Base-by-base conservation (phyloP, 768 basidiomycete species). In the Xanthoconium stramineum region DNA sequence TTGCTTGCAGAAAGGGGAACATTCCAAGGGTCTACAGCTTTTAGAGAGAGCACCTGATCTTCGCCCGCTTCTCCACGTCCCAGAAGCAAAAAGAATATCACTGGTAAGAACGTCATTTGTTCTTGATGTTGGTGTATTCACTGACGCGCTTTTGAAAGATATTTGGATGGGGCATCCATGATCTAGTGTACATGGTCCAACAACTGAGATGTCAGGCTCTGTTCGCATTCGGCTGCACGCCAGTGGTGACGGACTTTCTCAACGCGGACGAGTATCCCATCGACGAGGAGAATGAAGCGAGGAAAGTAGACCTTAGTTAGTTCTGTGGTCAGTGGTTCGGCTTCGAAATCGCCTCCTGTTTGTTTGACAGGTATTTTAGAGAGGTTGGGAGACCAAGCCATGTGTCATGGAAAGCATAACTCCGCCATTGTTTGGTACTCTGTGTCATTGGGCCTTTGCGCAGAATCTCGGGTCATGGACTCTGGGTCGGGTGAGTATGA, bases 361-460 rank as follows among this genome's bases (percentile, higher is more conserved):
- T 33, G 30, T 20, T 42, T 40, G 47, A 42, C 12, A 20, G 8
- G 6, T 14, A 4, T 15, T 38, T 37, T 30, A 64, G 63, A 64
- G 37, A 32, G 5, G 13, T 57, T 64, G 2, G 63, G 63, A 4
- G 58, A 60, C 28, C 38, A 57, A 17, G 50, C 61, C 8, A 44
- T 37, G 47, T 1, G 38, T 12, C 33, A 24, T 3, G 11, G 14
- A 4, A 53, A 9, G 7, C 42, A 48, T 36, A 52, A 48, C 9
- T 49, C 53, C 13, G 61, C 61, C 9, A 45, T 55, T 20, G 35
- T 32, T 5, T 64, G 58, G 58, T 64, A 64, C 43, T 40, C 61
- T 10, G 51, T 52, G 46, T 45, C 63, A 24, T 47, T 55, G 12
- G 10, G 3, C 17, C 58, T 60, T 40, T 39, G 1, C 10, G 14